Percentiles rank a stretch among this genome's conserved stretches.
phyloP scores from a whole-genome alignment of 169 alveolate species.

The Eimeria maxima region DNA sequence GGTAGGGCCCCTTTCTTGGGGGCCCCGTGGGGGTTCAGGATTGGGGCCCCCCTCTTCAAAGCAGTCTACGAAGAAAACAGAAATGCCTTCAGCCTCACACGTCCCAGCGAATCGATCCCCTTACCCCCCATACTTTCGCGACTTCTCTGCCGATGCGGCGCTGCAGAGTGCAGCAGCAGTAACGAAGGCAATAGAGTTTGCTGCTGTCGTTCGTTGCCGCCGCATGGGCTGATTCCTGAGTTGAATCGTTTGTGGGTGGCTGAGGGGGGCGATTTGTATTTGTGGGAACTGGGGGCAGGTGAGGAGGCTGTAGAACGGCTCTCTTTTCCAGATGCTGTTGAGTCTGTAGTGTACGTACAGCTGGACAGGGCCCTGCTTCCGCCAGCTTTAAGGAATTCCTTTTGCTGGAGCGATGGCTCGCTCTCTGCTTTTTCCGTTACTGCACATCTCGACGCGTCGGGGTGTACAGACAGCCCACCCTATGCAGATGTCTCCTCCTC shows the following conservation, averaged over 20 bases:
- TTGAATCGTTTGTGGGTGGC: slow-evolving; percentile 26
- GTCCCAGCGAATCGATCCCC: background rate
- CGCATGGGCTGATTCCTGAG: slow-evolving; percentile 32
- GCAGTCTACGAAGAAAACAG: slow-evolving; percentile 28
- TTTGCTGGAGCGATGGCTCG: background rate
- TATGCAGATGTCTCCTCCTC: background rate
- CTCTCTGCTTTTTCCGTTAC: background rate
- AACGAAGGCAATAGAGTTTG: background rate
- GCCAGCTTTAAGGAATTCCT: background rate
- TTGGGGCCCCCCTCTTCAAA: slow-evolving; percentile 6
- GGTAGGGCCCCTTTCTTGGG: slow-evolving; percentile 21
- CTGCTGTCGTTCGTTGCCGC: slow-evolving; percentile 30
- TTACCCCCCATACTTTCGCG: background rate
- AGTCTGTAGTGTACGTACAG: slow-evolving; percentile 60
- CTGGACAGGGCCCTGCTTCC: slow-evolving; percentile 50
- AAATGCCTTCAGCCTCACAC: background rate
- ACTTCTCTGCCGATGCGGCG: slow-evolving; percentile 51
- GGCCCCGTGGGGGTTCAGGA: background rate
- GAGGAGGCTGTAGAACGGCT: slow-evolving; percentile 2
- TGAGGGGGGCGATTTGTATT: background rate
- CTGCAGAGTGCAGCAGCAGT: slow-evolving; percentile 28
- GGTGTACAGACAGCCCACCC: slow-evolving; percentile 71
- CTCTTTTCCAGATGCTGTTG: background rate
- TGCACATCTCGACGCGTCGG: slow-evolving; percentile 13
- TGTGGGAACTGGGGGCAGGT: slow-evolving; percentile 19